phyloP scores from a whole-genome alignment of 352 stramenopile species.

The Elongisporangium undulatum region DNA sequence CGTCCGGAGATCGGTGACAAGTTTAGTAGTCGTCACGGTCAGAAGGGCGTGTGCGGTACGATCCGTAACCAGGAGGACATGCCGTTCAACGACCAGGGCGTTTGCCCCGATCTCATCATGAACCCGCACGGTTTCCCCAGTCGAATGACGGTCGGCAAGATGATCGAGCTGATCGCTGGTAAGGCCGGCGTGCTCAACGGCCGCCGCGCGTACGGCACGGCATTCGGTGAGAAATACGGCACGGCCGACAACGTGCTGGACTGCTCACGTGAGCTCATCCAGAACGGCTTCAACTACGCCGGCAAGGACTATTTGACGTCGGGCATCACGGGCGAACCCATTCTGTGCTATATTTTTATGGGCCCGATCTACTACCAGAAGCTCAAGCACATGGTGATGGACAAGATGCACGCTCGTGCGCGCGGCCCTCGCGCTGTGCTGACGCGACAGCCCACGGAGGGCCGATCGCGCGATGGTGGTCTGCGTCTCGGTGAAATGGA shows the following conservation, averaged over 20 bases:
- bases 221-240: conserved; percentile 98
- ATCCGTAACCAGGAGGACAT: conserved; percentile 97
- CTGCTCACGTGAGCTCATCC: conserved; percentile 92
- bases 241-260: conserved; percentile 92
- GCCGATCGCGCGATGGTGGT: conserved; percentile 95
- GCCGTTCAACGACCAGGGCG: conserved; percentile 98
- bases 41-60: conserved; percentile 99
- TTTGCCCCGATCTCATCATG: conserved; percentile 99
- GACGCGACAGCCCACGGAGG: conserved; percentile 99
- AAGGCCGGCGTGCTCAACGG: conserved; percentile 97
- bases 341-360: conserved; percentile 99
- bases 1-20: conserved; percentile 99
- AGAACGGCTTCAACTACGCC: conserved; percentile 98
- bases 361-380: conserved; percentile 99
- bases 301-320: conserved; percentile 97
- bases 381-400: conserved; percentile 99
- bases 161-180: conserved; percentile 98
- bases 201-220: conserved; percentile 97
- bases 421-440: conserved; percentile 93
- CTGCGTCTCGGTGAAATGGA: conserved; percentile 99
- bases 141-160: conserved; percentile 99
- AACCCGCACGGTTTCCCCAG: conserved; percentile 99
- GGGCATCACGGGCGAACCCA: conserved; percentile 94
- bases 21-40: conserved; percentile 98
- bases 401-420: conserved; percentile 99